phyloP scores from a whole-genome alignment of 306 rosid genomes.

The Ormosia emarginata region DNA sequence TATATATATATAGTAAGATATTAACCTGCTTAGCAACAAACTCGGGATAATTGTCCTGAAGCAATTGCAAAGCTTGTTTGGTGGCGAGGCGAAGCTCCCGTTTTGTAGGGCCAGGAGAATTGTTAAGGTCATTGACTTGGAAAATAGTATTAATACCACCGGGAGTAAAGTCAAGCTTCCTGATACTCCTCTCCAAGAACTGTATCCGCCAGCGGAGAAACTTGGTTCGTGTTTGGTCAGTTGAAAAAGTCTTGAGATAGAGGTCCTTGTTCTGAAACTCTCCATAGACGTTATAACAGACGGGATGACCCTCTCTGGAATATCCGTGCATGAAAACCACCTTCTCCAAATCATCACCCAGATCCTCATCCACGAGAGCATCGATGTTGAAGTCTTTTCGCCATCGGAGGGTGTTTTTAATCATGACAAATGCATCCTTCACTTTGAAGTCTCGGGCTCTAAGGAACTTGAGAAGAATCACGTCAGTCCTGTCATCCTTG shows the following conservation, averaged over 20 bases:
- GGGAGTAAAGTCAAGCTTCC: conserved; percentile 74
- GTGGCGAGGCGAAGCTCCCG: conserved; percentile 75
- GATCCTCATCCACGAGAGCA: conserved; percentile 57
- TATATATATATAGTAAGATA: neutral
- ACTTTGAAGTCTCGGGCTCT: conserved; percentile 82
- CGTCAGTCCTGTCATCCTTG: conserved; percentile 69
- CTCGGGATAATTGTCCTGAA: conserved; percentile 94
- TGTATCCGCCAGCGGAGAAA: conserved; percentile 83
- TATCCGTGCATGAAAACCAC: conserved; percentile 85
- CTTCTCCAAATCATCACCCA: conserved; percentile 76
- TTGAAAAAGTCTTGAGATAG: conserved; percentile 58
- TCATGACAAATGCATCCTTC: conserved; percentile 62
- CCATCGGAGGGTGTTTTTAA: conserved; percentile 68
- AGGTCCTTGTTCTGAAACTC: conserved; percentile 91
- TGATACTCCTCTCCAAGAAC: conserved; percentile 77
- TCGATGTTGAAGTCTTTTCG: conserved; percentile 72
- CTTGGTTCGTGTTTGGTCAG: conserved; percentile 49
- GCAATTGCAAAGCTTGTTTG: conserved; percentile 80
- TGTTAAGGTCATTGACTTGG: conserved; percentile 85
- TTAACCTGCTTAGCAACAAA: conserved; percentile 81
- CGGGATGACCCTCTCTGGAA: conserved; percentile 66
- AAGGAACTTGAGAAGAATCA: conserved; percentile 77
- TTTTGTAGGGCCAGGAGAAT: conserved; percentile 80
- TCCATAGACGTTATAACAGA: conserved; percentile 85
- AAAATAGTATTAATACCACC: conserved; percentile 65